phyloP scores from a whole-genome alignment of 352 stramenopile genomes.

The Phytophthora megakarya region DNA sequence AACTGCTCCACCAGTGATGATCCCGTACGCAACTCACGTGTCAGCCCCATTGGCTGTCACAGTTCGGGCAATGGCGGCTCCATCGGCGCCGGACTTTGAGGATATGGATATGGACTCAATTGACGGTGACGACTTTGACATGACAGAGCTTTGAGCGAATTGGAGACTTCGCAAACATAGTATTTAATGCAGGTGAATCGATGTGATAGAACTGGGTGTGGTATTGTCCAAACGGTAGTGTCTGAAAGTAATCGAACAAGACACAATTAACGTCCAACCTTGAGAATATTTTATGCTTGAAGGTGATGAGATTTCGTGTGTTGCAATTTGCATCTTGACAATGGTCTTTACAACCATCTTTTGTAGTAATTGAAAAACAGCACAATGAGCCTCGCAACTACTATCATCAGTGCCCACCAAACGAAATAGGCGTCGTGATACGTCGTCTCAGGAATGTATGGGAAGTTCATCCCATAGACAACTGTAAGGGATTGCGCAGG shows the following conservation, averaged over 20 bases:
- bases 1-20: constrained; percentile 32
- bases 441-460: constrained; percentile 74
- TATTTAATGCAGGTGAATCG: constrained; percentile 34
- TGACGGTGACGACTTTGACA: constrained; percentile 26
- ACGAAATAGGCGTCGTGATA: constrained; percentile 73
- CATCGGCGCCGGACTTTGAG: constrained; percentile 46
- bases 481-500: constrained; percentile 84
- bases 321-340: neutral
- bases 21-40: constrained; percentile 34
- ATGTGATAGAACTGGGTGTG: constrained; percentile 37
- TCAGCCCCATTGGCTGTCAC: constrained; percentile 29
- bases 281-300: constrained; percentile 2
- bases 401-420: constrained; percentile 68
- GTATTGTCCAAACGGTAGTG: constrained; percentile 15
- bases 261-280: constrained; percentile 10
- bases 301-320: neutral
- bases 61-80: constrained; percentile 41
- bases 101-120: constrained; percentile 40
- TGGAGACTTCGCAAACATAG: constrained; percentile 3
- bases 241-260: constrained; percentile 17
- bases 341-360: constrained; percentile 41
- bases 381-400: constrained; percentile 43
- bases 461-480: constrained; percentile 90
- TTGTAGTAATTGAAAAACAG: constrained; percentile 74
- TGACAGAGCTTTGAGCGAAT: constrained; percentile 30